Conservation (phyloP, 2,329 filamentous ascomycete species). For the Phaeoacremonium minimum region DNA sequence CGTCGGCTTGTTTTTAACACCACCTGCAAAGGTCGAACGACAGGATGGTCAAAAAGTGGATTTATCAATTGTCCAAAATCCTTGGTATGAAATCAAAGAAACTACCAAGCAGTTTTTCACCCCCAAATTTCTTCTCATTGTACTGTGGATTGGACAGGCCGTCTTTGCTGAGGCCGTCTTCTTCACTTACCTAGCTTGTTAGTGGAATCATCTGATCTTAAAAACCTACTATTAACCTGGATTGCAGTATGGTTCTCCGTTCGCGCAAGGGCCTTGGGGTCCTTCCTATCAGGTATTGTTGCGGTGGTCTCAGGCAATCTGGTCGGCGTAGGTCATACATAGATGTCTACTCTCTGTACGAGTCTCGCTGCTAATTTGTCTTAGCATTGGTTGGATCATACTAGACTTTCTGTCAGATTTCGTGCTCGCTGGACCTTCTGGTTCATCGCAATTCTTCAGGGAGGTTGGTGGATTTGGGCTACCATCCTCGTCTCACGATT, state of each 20-base stretch:
- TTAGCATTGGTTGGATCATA: constrained; percentile 1
- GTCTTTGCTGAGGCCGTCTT: constrained; percentile 1
- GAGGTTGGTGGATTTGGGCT: constrained; percentile 2
- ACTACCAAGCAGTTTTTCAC: neutral
- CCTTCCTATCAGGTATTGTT: neutral
- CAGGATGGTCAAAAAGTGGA: neutral
- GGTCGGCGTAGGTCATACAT: too few species aligned
- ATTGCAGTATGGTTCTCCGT: too few species aligned
- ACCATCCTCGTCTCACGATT: constrained; percentile 1
- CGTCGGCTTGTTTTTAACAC: constrained; percentile 1
- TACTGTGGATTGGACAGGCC: constrained; percentile 1
- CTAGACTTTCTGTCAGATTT: neutral
- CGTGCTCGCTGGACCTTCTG: neutral
- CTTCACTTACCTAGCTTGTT: too few species aligned
- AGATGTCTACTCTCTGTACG: too few species aligned
- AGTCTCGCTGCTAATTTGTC: too few species aligned
- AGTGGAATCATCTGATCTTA: too few species aligned
- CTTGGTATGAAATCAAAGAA: neutral
- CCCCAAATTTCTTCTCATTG: neutral
- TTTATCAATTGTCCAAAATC: neutral
- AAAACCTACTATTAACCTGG: too few species aligned
- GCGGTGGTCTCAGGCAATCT: constrained; percentile 1
- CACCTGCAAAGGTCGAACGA: constrained; percentile 1
- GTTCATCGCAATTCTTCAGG: constrained; percentile 1
- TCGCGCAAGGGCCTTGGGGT: neutral